These are phyloP conservation scores for Trypanosoma lewisi DNA, from an alignment of 208 protist species.

Conservation along the genomic window DNA sequence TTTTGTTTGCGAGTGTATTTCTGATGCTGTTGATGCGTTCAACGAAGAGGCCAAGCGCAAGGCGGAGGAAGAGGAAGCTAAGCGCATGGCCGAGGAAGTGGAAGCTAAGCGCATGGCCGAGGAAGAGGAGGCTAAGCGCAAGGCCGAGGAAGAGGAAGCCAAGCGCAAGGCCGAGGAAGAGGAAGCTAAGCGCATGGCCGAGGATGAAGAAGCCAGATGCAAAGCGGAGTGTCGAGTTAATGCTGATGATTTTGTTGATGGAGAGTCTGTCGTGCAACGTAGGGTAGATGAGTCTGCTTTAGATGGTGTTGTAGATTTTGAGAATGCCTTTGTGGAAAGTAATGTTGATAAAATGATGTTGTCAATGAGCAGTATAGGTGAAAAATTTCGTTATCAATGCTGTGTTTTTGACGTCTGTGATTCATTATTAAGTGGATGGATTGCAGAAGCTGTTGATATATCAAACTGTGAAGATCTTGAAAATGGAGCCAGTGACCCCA, in stretches of 20 bases:
- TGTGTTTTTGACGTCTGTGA: too few relatives aligned
- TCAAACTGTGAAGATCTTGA: too few relatives aligned
- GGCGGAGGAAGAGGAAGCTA: background rate
- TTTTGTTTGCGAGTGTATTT: background rate
- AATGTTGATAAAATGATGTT: too few relatives aligned
- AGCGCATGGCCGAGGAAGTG: too few relatives aligned
- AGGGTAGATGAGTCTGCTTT: too few relatives aligned
- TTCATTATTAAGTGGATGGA: too few relatives aligned
- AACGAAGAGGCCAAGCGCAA: background rate
- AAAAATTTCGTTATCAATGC: too few relatives aligned
- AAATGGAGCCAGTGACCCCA: too few relatives aligned
- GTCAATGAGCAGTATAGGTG: too few relatives aligned
- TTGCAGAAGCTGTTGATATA: too few relatives aligned
- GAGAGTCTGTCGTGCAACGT: background rate
- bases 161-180: background rate
- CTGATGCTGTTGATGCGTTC: background rate
- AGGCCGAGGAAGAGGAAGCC: background rate
- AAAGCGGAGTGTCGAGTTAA: constrained; percentile 1
- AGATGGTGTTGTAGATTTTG: too few relatives aligned
- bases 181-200: background rate
- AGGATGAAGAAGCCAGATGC: constrained; percentile 3
- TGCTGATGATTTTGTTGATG: background rate
- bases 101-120: background rate
- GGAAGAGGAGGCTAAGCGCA: background rate
- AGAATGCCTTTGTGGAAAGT: too few relatives aligned